Conservation (phyloP, 2,329 filamentous ascomycete species). For the Colletotrichum plurivorum region DNA sequence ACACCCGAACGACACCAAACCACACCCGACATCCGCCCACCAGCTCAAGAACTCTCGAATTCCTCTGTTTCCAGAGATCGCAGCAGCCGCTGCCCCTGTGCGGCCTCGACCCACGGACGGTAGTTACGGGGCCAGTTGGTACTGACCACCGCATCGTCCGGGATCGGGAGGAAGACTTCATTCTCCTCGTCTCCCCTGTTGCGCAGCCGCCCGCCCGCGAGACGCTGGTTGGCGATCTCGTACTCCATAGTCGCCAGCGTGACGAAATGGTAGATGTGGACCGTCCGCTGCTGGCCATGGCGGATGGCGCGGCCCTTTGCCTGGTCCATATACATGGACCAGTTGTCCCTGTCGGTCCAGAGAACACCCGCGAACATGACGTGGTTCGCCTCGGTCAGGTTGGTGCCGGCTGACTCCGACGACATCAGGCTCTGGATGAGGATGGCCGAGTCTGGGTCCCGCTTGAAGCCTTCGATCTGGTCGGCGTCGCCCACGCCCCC, state of each 20-base stretch:
- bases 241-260: constrained; percentile 56
- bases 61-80: constrained; percentile 30
- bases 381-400: constrained; percentile 58
- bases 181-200: background rate
- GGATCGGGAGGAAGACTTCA: constrained; percentile 9
- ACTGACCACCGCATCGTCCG: background rate
- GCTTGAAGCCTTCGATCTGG: constrained; percentile 48
- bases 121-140: constrained; percentile 10
- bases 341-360: constrained; percentile 49
- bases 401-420: constrained; percentile 56
- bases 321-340: constrained; percentile 54
- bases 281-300: constrained; percentile 54
- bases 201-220: constrained; percentile 6
- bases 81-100: constrained; percentile 9
- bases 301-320: constrained; percentile 57
- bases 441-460: constrained; percentile 43
- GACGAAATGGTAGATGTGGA: constrained; percentile 57
- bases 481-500: constrained; percentile 26
- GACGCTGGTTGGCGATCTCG: constrained; percentile 49
- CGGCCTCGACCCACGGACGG: constrained; percentile 6
- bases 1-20: background rate
- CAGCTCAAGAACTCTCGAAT: constrained; percentile 13
- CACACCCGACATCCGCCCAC: background rate
- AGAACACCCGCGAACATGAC: constrained; percentile 57
- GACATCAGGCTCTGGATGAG: constrained; percentile 56